Base-by-base conservation (phyloP, 257 asterid genomes). In the Buddleja alternifolia region DNA sequence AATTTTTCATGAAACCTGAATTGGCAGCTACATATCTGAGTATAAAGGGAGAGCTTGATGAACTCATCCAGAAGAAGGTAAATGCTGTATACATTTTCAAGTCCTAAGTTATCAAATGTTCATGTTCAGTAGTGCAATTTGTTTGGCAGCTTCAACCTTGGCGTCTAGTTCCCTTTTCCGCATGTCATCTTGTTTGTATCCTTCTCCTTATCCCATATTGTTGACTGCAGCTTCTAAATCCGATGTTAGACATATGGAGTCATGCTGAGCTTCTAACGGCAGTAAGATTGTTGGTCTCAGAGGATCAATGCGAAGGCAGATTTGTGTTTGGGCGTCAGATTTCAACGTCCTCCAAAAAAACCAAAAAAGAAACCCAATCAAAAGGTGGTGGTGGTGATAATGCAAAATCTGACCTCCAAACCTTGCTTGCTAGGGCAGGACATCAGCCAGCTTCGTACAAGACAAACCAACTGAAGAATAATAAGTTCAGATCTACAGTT, bases 301-400 rank as follows among this genome's bases (percentile, higher is more conserved):
- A 90, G 77, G 99, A 93, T 72, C 87, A 65, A 50, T 86, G 97
- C 34, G 90, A 85, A 71, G 99, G 99, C 67, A 87, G 88, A 74
- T 93, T 93, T 77, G 96, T 93, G 64, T 90, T 77, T 75, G 93
- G 90, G 41, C 91, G 85, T 41, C 86, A 84, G 76, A 53, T 73
- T 51, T 61, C 88, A 29, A 8, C 83, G 50, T 20, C 80, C 71
- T 45, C 89, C 54, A 82, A 56, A 70, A 82, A 88, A 77, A 48
- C 73, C 0, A 66, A 59, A 55, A 87, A 73, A 63, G 76, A 59
- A 16, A 32, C 64, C n/a, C 78, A 77, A 67, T 44, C 60, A 53
- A 74, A 73, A 10, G 70, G 36, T 9, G 72, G 66, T 34, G 88
- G 84, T 46, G 88, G 78, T 40, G 83, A 71, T 34, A 88, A 90